A percentile compares a stretch with the other conserved stretches of the same genome.
Conservation (phyloP, 2,329 filamentous ascomycete species). For the Ploettnerulaceae sp. region DNA sequence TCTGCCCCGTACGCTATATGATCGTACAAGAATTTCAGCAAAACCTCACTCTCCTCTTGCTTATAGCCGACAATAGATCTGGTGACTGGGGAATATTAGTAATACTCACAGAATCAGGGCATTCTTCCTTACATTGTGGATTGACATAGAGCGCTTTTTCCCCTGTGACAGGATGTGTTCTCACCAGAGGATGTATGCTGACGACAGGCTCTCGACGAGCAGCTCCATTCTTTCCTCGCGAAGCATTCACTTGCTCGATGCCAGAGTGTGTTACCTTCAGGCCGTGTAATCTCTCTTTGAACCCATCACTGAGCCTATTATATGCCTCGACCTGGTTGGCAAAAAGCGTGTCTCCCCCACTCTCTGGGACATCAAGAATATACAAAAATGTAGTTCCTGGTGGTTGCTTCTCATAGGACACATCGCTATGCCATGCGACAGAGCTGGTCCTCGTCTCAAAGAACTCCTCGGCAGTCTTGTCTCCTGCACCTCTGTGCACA, state of each 20-base stretch:
- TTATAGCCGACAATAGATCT: conserved; percentile 77
- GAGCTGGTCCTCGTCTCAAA: conserved; percentile 69
- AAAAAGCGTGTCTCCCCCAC: conserved; percentile 83
- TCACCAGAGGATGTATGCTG: conserved; percentile 70
- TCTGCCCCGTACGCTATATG: conserved; percentile 69
- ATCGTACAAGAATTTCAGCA: conserved; percentile 73
- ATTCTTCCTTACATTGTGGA: conserved; percentile 61
- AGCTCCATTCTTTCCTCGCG: conserved; percentile 61
- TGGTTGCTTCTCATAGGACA: conserved; percentile 83
- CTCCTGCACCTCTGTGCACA: conserved; percentile 66
- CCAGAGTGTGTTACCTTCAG: conserved; percentile 78
- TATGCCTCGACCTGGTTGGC: conserved; percentile 77
- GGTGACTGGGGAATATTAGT: conserved; percentile 51
- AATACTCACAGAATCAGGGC: conserved; percentile 46
- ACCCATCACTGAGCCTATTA: conserved; percentile 69
- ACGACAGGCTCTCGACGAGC: conserved; percentile 71
- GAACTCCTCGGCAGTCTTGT: conserved; percentile 56
- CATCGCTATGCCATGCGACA: conserved; percentile 85
- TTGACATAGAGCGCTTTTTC: conserved; percentile 84
- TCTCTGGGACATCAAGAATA: conserved; percentile 73
- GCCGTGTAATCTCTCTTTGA: conserved; percentile 75
- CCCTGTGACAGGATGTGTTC: conserved; percentile 76
- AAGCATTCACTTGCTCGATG: conserved; percentile 71
- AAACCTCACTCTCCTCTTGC: conserved; percentile 76
- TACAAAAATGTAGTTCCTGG: conserved; percentile 89